Percentiles rank a stretch among this genome's conserved stretches.
These are phyloP conservation scores for Coleophoma crateriformis DNA, from an alignment of 2,329 filamentous ascomycete species.

Conservation along the genomic window DNA sequence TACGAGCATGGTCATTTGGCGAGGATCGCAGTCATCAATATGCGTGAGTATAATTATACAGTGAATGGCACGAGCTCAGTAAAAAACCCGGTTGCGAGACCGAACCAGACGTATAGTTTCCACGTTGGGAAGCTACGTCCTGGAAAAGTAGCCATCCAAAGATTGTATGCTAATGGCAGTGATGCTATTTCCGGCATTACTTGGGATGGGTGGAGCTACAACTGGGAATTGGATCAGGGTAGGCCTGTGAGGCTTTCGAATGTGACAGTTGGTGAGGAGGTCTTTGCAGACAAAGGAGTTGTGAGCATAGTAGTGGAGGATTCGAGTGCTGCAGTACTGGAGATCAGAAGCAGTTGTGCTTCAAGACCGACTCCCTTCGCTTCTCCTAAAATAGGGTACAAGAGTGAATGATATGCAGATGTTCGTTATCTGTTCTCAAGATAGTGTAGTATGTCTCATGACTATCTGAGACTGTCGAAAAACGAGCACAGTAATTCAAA, in stretches of 20 bases:
- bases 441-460: no score
- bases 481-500: no score
- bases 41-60: constrained; percentile 55
- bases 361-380: no score
- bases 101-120: constrained; percentile 35
- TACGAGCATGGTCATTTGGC: constrained; percentile 39
- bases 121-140: constrained; percentile 21
- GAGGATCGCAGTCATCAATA: constrained; percentile 50
- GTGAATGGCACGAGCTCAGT: constrained; percentile 29
- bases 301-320: background rate
- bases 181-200: constrained; percentile 57
- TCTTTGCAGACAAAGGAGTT: background rate
- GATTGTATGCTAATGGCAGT: constrained; percentile 55
- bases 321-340: background rate
- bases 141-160: constrained; percentile 32
- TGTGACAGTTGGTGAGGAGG: constrained; percentile 42
- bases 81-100: constrained; percentile 25
- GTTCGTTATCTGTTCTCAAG: no score
- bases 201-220: constrained; percentile 57
- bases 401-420: no score
- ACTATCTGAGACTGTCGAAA: no score
- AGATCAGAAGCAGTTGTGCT: background rate
- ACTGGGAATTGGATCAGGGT: constrained; percentile 50
- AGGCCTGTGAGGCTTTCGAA: constrained; percentile 47
- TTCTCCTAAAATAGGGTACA: no score